Percentiles rank a stretch among this genome's conserved stretches.
phyloP scores from a whole-genome alignment of 2,329 filamentous ascomycete species.

The Dothiorella sarmentorum region DNA sequence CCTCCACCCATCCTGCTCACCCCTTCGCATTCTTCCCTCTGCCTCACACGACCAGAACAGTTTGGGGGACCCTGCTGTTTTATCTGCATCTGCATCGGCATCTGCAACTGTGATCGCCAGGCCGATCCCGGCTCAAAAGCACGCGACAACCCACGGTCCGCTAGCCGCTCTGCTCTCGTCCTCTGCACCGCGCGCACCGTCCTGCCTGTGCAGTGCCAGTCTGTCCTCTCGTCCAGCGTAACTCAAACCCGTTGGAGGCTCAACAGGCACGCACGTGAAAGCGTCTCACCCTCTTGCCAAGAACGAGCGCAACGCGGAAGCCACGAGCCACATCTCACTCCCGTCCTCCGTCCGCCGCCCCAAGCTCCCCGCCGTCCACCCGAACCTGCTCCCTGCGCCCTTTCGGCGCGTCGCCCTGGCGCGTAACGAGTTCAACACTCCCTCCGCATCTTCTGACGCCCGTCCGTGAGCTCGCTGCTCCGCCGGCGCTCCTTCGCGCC shows the following conservation, averaged over 20 bases:
- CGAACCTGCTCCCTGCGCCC: constrained; percentile 2
- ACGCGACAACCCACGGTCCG: constrained; percentile 17
- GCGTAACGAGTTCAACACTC: constrained; percentile 9
- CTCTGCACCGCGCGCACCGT: constrained; percentile 9
- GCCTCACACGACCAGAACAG: not conserved
- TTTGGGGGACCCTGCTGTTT: constrained; percentile 11
- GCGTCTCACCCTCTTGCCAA: constrained; percentile 8
- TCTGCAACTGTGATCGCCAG: constrained; percentile 11
- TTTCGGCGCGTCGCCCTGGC: constrained; percentile 11
- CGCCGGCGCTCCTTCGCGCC: constrained; percentile 37
- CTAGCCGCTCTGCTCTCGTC: constrained; percentile 7
- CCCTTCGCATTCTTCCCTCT: not conserved
- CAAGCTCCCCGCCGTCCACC: not conserved
- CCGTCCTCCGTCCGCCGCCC: constrained; percentile 1
- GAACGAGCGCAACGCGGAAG: constrained; percentile 11
- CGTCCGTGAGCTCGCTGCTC: not conserved
- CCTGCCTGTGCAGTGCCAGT: constrained; percentile 11
- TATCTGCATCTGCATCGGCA: constrained; percentile 12
- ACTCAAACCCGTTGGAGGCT: not conserved
- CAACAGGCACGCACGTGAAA: constrained; percentile 13
- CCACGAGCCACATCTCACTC: constrained; percentile 17
- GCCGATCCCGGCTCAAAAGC: constrained; percentile 18
- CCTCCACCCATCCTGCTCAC: not conserved
- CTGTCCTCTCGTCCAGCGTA: constrained; percentile 8
- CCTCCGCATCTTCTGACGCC: not conserved